Percentiles rank a stretch among this genome's conserved stretches.
phyloP scores from a whole-genome alignment of 106 monocot genomes.

The Xerophyta viscosa region DNA sequence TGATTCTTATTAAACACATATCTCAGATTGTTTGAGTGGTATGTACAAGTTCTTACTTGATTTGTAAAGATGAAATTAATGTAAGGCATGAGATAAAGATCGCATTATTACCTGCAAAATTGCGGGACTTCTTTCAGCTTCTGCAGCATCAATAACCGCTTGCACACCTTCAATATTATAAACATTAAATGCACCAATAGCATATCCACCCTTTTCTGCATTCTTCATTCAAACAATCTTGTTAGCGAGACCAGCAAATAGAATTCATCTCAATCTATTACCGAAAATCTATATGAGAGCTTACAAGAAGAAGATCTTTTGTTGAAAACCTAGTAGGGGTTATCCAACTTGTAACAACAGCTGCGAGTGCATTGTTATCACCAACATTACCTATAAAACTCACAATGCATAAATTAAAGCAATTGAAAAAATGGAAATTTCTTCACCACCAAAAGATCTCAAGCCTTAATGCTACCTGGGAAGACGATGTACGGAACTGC shows the following conservation, averaged over 20 bases:
- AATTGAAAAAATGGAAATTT: too few relatives aligned
- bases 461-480: constrained; percentile 44
- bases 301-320: constrained; percentile 80
- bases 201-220: constrained; percentile 89
- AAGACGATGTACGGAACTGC: constrained; percentile 94
- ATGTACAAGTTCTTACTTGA: too few relatives aligned
- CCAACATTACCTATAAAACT: constrained; percentile 83
- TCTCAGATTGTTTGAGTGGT: too few relatives aligned
- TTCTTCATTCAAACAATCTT: constrained; percentile 34
- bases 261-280: too few relatives aligned
- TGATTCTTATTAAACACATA: too few relatives aligned
- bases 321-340: constrained; percentile 37
- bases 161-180: constrained; percentile 96
- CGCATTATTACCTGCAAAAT: constrained; percentile 64
- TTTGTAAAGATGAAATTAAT: too few relatives aligned
- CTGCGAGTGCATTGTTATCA: constrained; percentile 59
- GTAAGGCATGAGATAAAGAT: background rate
- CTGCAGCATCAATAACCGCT: constrained; percentile 89
- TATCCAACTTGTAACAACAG: constrained; percentile 75
- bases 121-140: constrained; percentile 82
- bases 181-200: constrained; percentile 94
- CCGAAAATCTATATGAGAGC: constrained; percentile 1
- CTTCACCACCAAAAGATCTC: background rate
- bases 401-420: background rate
- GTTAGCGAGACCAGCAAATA: background rate